Base-by-base conservation (phyloP, 495 filamentous ascomycete genomes). In the Podospora pseudoanserina region DNA sequence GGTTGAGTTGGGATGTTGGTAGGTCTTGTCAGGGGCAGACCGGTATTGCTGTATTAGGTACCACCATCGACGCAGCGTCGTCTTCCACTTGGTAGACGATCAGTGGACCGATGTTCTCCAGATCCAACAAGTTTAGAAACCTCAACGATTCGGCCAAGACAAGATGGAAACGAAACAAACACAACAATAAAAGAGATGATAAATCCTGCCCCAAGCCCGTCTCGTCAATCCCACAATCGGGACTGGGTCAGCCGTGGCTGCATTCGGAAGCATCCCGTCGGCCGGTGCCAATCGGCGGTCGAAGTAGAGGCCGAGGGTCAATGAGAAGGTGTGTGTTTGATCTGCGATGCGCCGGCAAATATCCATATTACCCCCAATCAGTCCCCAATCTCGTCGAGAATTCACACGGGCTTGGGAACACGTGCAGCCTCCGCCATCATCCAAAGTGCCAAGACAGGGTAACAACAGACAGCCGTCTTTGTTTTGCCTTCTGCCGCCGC, bases 361-460 rank as follows among this genome's bases (percentile, higher is more conserved):
- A 78, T 16, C 74, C 75, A 76, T 75, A 77, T 77, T 76, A 71
- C 67, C 68, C 67, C 67, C 69, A 74, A 69, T 70, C 70, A 67
- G 65, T 61, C 64, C 56, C 69, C 70, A 71, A 58, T 64, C 64
- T 34, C 44, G 19, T 60, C 64, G 64, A 63, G 57, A 44, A 66
- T 64, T 55, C 65, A 62, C 66, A 70, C 63, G 70, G 65, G 54
- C 57, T 64, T 66, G 44, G 60, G 13, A 49, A 32, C 53, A 64
- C 44, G 49, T 54, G 63, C 59, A 49, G 28, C 30, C 28, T 59
- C 23, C 16, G 23, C 26, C 34, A 70, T 72, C 69, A 68, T 71
- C 70, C 73, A 77, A 72, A 76, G 72, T 77, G 76, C 76, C 76
- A 78, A 78, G 75, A 18, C 6, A 49, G 0, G 64, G 34, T 6